Conservation (phyloP, 768 basidiomycete genomes). For the Tricholoma terreum region DNA sequence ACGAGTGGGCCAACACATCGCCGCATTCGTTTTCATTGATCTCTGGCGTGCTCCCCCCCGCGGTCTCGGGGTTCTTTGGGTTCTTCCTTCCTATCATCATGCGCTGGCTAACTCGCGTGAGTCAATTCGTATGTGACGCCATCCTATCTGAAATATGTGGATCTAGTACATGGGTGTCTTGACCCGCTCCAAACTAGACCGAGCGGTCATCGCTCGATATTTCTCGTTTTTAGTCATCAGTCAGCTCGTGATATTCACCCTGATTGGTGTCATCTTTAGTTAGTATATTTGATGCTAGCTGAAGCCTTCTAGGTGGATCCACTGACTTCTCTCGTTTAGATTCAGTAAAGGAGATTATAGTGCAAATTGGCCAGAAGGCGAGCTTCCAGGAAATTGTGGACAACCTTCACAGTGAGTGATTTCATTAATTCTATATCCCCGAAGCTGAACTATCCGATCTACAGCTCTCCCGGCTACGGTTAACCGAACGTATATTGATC, state of each 20-base stretch:
- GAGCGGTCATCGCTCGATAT: conserved; percentile 89
- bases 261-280: conserved; percentile 90
- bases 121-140: conserved; percentile 47
- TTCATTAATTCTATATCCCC: not conserved
- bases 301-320: not conserved
- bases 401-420: conserved; percentile 42
- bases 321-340: conserved; percentile 21
- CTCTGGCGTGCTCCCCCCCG: conserved; percentile 91
- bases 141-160: conserved; percentile 52
- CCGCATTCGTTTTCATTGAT: conserved; percentile 72
- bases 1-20: conserved; percentile 65
- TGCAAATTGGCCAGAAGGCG: conserved; percentile 39
- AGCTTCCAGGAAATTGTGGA: conserved; percentile 46
- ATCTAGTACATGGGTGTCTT: conserved; percentile 60
- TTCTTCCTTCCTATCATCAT: conserved; percentile 91
- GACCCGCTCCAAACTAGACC: conserved; percentile 79
- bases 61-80: conserved; percentile 84
- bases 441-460: not conserved
- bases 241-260: conserved; percentile 90
- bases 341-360: conserved; percentile 43
- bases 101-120: conserved; percentile 76
- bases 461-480: conserved; percentile 68
- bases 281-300: conserved; percentile 37
- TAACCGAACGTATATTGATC: conserved; percentile 87
- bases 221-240: conserved; percentile 93